Evolutionary conservation across 371 early-diverging fungal genomes (phyloP).

Genomic region (Apophysomyces trapeziformis): DNA sequence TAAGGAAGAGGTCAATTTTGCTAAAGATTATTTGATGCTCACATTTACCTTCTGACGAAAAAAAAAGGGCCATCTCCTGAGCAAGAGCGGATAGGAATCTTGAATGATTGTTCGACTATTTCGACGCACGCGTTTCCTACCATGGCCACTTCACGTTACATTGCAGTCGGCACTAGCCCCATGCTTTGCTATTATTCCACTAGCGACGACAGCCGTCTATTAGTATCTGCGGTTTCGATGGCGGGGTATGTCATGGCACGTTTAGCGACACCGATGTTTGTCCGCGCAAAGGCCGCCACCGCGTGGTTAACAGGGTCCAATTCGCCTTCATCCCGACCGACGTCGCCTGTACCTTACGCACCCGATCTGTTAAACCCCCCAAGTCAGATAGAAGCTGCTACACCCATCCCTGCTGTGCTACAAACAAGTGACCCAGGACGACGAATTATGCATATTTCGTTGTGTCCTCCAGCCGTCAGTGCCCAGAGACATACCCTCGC

Average conservation of each 20-base stretch:
- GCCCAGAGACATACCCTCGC: constrained; percentile 56
- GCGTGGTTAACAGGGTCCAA: constrained; percentile 49
- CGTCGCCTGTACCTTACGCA: constrained; percentile 48
- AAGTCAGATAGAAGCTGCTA: constrained; percentile 58
- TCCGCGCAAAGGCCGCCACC: constrained; percentile 56
- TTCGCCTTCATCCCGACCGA: constrained; percentile 17
- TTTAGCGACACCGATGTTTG: constrained; percentile 63
- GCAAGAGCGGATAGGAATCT: constrained; percentile 19
- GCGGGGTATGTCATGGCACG: constrained; percentile 62
- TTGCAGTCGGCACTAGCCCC: constrained; percentile 62
- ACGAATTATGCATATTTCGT: constrained; percentile 52
- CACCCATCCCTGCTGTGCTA: constrained; percentile 51
- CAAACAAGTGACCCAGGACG: constrained; percentile 51
- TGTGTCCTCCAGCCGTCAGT: constrained; percentile 53
- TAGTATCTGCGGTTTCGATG: constrained; percentile 63
- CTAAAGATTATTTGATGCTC: too few relatives aligned
- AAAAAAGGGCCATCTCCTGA: constrained; percentile 33
- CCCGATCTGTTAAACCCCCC: constrained; percentile 46
- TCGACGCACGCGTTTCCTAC: constrained; percentile 34
- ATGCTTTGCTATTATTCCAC: constrained; percentile 67
- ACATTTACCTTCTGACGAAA: too few relatives aligned
- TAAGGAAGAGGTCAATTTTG: neutral
- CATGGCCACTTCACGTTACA: constrained; percentile 59
- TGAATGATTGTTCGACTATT: constrained; percentile 25
- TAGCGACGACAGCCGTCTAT: constrained; percentile 51